phyloP scores from a whole-genome alignment of 2,329 filamentous ascomycete genomes.

The Thielaviopsis musarum region DNA sequence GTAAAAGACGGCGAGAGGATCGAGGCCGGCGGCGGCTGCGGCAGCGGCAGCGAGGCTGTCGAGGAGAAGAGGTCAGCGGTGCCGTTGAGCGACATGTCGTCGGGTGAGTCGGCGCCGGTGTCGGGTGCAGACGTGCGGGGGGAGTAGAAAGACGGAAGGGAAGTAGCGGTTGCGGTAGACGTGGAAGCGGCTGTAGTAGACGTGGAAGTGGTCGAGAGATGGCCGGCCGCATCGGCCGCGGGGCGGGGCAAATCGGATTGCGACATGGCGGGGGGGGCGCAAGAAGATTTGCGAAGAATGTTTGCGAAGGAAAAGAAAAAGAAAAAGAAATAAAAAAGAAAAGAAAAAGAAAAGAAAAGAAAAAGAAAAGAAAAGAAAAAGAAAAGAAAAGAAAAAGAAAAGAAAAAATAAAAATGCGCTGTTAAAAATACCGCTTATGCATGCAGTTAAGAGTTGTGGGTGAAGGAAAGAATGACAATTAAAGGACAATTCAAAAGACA shows the following conservation, averaged over 20 bases:
- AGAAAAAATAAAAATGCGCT: slow-evolving; percentile 20
- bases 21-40: slow-evolving; percentile 36
- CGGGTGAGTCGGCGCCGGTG: neutral
- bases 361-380: neutral
- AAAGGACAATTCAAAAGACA: too few relatives aligned
- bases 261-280: neutral
- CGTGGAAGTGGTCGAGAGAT: neutral
- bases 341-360: neutral
- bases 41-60: slow-evolving; percentile 9
- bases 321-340: neutral
- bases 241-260: neutral
- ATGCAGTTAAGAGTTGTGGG: too few relatives aligned
- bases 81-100: slow-evolving; percentile 1
- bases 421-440: too few relatives aligned
- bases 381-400: slow-evolving; percentile 23
- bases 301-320: neutral
- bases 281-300: neutral
- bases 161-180: too few relatives aligned
- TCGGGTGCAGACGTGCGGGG: slow-evolving; percentile 3
- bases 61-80: slow-evolving; percentile 3
- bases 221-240: neutral
- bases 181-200: too few relatives aligned
- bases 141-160: slow-evolving; percentile 14
- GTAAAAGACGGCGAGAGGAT: slow-evolving; percentile 79
- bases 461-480: too few relatives aligned